Conservation (phyloP, 805 yeast genomes). For the Pichia phayaonensis region DNA sequence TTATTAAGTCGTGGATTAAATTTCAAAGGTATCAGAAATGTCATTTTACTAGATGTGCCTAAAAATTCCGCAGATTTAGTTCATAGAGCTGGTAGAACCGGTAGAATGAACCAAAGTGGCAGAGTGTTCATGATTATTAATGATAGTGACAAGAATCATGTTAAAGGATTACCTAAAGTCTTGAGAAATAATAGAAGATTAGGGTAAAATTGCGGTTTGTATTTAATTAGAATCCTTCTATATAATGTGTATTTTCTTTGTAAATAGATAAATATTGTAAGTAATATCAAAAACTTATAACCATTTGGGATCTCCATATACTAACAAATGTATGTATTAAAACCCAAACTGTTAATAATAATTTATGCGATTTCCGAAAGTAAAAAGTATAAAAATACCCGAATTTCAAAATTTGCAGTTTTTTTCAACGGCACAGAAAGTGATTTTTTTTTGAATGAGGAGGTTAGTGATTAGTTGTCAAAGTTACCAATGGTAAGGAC, state of each 20-base stretch:
- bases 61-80: conserved; percentile 75
- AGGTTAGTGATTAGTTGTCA: no score
- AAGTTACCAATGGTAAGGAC: no score
- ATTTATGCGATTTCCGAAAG: no score
- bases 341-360: no score
- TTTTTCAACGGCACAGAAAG: no score
- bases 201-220: conserved; percentile 9
- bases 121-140: conserved; percentile 76
- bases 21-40: conserved; percentile 73
- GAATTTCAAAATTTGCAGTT: no score
- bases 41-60: conserved; percentile 81
- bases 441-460: no score
- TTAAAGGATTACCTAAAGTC: conserved; percentile 69
- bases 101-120: conserved; percentile 84
- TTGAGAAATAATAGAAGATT: conserved; percentile 43
- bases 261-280: background rate
- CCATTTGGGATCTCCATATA: no score
- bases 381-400: no score
- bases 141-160: conserved; percentile 65
- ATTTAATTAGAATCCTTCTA: background rate
- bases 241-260: background rate
- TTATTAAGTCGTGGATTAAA: conserved; percentile 85
- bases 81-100: conserved; percentile 92
- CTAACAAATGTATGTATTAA: no score
- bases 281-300: background rate